Evolutionary conservation across 495 filamentous ascomycete genomes (phyloP), one percentile per base, ranked within the genome.

Genomic region (Melanomma pulvis-pyrius): DNA sequence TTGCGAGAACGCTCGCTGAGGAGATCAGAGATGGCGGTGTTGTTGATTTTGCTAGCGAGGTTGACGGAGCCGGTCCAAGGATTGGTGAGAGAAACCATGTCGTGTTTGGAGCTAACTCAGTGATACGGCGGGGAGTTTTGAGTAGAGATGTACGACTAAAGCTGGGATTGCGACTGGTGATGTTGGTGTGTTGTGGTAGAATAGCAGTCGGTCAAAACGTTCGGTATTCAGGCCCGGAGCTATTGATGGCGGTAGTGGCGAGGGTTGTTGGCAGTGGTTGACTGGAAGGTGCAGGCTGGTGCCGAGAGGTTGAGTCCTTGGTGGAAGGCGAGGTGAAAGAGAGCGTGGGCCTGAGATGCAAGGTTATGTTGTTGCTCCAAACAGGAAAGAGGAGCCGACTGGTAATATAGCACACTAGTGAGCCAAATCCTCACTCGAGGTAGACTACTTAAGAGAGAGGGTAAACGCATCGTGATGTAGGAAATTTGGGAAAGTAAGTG

Each of bases 1-100:
- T 65, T 49, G n/a, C 28, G 2, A 26, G 62, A 65, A 8, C 44
- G n/a, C 28, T 65, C 62, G 7, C 21, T 58, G 26, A 64, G 32
- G 15, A 61, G 24, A 21, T 39, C 26, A 13, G 36, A 32, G 44
- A 41, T 25, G 32, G 32, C 13, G 9, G n/a, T 15, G n/a, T 15
- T 15, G 39, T 44, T n/a, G 17, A 44, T 44, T 3, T 3, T 44
- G 8, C 17, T 6, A 15, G 2, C n/a, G 39, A 44, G 13, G 13
- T 44, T 15, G n/a, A 44, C 13, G 39, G 17, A 44, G 39, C 39
- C 13, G 39, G 9, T 44, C 39, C 39, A 44, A 44, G 39, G 8
- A 3, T 44, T n/a, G 17, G 39, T 44, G n/a, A 17, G 13, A 32
- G 24, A 13, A 17, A n/a, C 5, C 36, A 22, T 59, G 21, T 15